These are phyloP conservation scores for Mycena vitilis DNA, from an alignment of 768 basidiomycete species.

Conservation along the genomic window DNA sequence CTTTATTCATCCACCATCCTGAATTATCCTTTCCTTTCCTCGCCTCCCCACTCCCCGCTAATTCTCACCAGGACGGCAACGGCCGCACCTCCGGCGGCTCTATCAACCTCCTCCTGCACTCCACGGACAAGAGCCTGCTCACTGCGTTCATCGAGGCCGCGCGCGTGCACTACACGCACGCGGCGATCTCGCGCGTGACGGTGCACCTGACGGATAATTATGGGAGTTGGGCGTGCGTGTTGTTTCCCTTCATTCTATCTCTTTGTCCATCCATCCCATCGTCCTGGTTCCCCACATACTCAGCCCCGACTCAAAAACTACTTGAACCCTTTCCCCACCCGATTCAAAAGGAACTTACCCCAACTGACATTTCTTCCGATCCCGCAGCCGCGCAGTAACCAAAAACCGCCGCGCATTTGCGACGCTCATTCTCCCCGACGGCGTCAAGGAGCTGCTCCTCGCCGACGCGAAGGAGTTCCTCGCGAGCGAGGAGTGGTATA, in stretches of 20 bases:
- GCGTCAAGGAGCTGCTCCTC: constrained; percentile 41
- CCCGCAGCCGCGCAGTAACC: constrained; percentile 31
- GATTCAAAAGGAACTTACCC: too few relatives aligned
- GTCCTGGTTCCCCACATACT: too few relatives aligned
- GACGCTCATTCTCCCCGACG: constrained; percentile 44
- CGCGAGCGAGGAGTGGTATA: constrained; percentile 46
- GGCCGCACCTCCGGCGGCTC: constrained; percentile 35
- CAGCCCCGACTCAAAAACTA: too few relatives aligned
- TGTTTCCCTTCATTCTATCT: too few relatives aligned
- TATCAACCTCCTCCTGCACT: constrained; percentile 40
- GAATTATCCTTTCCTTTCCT: too few relatives aligned
- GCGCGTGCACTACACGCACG: constrained; percentile 40
- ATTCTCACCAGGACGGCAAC: constrained; percentile 27
- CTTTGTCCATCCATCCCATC: too few relatives aligned
- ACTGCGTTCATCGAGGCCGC: constrained; percentile 42
- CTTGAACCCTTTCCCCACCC: too few relatives aligned
- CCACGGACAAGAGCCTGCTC: constrained; percentile 38
- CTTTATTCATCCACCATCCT: too few relatives aligned
- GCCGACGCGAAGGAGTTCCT: constrained; percentile 47
- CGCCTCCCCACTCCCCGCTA: too few relatives aligned
- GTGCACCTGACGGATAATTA: constrained; percentile 40
- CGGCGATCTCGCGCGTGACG: constrained; percentile 40
- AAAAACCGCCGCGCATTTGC: constrained; percentile 44
- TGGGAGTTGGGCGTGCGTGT: constrained; percentile 33
- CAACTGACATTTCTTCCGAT: too few relatives aligned